Base-by-base conservation (phyloP, 805 yeast genomes). In the Lipomyces chichibuensis region DNA sequence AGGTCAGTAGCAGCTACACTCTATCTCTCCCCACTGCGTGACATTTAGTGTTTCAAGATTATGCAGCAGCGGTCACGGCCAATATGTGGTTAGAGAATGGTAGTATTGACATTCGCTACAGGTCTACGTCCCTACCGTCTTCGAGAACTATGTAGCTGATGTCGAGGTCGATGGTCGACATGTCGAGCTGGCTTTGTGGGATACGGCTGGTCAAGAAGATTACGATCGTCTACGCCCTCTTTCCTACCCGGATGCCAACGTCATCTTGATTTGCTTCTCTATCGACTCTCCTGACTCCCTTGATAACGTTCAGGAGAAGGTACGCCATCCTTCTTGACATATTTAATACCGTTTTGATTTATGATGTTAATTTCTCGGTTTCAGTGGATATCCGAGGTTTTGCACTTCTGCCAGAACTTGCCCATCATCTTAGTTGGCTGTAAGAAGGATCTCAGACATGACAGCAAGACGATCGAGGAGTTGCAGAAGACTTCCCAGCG, bases 151-250 rank as follows among this genome's bases (percentile, higher is more conserved):
- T 80, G 98, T 94, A 75, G 96, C 98, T 58, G 97, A 92, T 79
- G 98, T 94, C 66, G 97, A 87, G 77, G 89, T 89, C 66, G 94
- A 90, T 75, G 96, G 96, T 60, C 90, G 94, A 80, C 86, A 90
- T 78, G 98, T 94, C 66, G 97, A 93, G 79, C 83, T 92, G 80
- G 97, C 97, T 7, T 83, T 92, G 73, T 92, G 97, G 97, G 97
- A 92, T 92, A 92, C 97, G 73, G 97, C 98, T 65, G 98, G 98
- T 72, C 98, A 92, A 85, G 98, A 92, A 84, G 98, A 93, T 83
- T 92, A 92, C 78, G 97, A 92, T 80, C 90, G 97, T 80, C 83
- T 91, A 74, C 89, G 97, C 81, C 97, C 97, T 56, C 83, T 91
- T 72, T 88, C 94, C 14, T 92, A 92, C 80, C 97, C 97, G 69